Base-by-base conservation (phyloP, 768 basidiomycete species). In the Mycena leptocephala region DNA sequence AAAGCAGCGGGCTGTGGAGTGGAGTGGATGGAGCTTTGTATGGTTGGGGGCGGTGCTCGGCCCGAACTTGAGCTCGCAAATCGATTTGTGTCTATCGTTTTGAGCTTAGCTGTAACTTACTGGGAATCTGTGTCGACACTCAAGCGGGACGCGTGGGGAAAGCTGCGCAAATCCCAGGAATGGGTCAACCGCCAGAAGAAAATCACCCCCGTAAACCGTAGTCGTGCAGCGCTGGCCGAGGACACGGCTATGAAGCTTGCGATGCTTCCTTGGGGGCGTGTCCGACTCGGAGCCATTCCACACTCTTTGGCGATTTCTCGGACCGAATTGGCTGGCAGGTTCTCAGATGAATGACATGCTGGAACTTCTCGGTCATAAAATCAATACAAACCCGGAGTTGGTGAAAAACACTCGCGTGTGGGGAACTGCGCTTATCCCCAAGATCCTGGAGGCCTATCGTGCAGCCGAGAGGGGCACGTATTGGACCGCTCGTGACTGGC, bases 291-390 rank as follows among this genome's bases (percentile, higher is more conserved):
- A 51, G 24, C 48, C 48, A 13, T 51, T 51, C 48, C 48, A 51
- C n/a, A 24, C 48, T 0, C 48, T 51, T 51, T 51, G 48, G 48
- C 48, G 48, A 24, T 24, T 51, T 13, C 48, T 51, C 16, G 48
- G 48, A 24, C n/a, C 48, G 7, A n/a, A 66, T 26, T 70, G 72
- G 75, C 43, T 73, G 30, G 35, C 56, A 1, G 46, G 41, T n/a
- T 75, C 67, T 7, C 55, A 78, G 28, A 41, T 73, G 26, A 67
- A 77, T 2, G 74, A 73, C 39, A 24, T 68, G 67, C 53, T 68
- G 14, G 65, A 74, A 46, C 48, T 74, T 3, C 28, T 74, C 3
- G 66, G 51, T 7, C 59, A 41, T 30, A 61, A 74, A 26, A 26
- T 74, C 43, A 39, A 51, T 35, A 35, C 4, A 9, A 9, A 28